phyloP scores from a whole-genome alignment of 164 flowering plant genomes.

The Vitis riparia region DNA sequence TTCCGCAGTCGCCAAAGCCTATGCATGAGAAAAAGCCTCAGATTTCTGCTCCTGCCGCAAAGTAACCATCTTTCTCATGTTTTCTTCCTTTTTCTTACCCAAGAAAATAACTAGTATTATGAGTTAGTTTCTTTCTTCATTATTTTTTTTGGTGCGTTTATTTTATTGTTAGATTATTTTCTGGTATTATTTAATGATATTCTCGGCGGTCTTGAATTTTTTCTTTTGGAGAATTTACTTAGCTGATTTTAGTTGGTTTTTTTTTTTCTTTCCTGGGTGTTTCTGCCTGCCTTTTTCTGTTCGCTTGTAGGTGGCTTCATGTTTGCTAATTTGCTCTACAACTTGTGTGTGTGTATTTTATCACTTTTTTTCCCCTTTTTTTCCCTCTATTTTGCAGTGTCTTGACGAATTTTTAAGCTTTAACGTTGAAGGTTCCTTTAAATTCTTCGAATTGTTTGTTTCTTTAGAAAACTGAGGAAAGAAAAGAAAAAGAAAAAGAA shows the following conservation, averaged over 20 bases:
- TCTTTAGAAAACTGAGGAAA: no score
- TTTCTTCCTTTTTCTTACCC: not conserved
- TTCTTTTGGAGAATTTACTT: no score
- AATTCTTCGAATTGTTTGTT: no score
- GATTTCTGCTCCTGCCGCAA: slow-evolving; percentile 58
- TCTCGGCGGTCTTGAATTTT: not conserved
- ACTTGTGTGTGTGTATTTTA: not conserved
- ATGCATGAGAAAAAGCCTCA: slow-evolving; percentile 54
- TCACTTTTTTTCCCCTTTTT: not conserved
- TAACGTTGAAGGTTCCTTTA: no score
- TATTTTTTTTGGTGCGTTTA: no score
- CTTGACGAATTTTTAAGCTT: no score
- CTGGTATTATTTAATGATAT: not conserved
- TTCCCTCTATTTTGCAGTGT: no score
- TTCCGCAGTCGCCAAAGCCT: slow-evolving; percentile 31
- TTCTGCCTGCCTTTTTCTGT: not conserved
- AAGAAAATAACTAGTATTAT: no score
- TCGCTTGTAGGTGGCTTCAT: no score
- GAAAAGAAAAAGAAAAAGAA: no score
- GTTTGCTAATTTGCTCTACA: no score
- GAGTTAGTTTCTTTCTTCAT: not conserved
- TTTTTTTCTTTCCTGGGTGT: not conserved
- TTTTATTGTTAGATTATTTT: not conserved
- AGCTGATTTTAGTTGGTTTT: not conserved
- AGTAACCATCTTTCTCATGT: slow-evolving; percentile 30